These are phyloP conservation scores for Cyberlindnera lachancei DNA, from an alignment of 805 yeast species.

Conservation along the genomic window DNA sequence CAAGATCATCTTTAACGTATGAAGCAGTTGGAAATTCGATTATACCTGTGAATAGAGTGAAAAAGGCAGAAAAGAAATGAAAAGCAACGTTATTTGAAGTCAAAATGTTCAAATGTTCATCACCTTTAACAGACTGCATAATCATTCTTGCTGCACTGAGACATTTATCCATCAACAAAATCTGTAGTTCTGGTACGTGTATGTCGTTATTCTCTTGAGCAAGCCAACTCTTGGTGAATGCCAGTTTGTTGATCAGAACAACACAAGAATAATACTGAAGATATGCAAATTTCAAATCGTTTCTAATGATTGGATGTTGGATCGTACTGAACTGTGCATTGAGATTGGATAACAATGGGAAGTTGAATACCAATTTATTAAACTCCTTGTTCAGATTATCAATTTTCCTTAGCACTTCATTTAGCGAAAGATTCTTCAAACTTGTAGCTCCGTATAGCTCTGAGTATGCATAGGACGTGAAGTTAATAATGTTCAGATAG, in stretches of 20 bases:
- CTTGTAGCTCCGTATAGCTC: conserved; percentile 16
- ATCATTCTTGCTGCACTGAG: conserved; percentile 17
- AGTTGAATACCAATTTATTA: conserved; percentile 6
- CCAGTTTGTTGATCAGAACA: conserved; percentile 21
- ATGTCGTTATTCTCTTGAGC: neutral
- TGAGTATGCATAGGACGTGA: conserved; percentile 12
- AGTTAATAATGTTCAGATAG: conserved; percentile 5
- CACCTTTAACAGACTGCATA: conserved; percentile 3
- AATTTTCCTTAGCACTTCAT: conserved; percentile 14
- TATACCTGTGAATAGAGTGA: conserved; percentile 17
- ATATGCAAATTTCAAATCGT: conserved; percentile 12
- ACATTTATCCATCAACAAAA: conserved; percentile 12
- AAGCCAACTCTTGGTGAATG: conserved; percentile 12
- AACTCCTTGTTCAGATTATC: conserved; percentile 11
- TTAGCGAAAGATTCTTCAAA: conserved; percentile 8
- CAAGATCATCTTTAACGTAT: conserved; percentile 7
- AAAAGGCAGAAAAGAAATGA: conserved; percentile 20
- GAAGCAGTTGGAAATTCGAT: conserved; percentile 16
- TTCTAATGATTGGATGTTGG: conserved; percentile 3
- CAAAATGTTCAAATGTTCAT: conserved; percentile 3
- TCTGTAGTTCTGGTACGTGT: neutral
- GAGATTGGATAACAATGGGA: conserved; percentile 12
- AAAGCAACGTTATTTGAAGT: conserved; percentile 10
- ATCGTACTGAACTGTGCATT: conserved; percentile 2
- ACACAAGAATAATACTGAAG: conserved; percentile 13